Conservation (phyloP, 495 filamentous ascomycete genomes). For the Darksidea phi region DNA sequence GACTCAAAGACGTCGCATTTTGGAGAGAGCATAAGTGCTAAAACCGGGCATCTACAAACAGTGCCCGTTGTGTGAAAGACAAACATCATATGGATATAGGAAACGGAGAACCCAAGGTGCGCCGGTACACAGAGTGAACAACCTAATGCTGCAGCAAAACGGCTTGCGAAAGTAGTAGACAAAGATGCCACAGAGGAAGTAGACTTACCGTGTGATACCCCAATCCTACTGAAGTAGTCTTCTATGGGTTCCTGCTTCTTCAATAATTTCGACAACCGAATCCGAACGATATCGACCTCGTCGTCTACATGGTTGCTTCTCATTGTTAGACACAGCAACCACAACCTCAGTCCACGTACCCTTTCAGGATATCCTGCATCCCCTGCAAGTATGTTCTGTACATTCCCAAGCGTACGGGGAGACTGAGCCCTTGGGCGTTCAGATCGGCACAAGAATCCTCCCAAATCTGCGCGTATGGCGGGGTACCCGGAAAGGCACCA, state of each 20-base stretch:
- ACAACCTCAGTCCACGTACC: slow-evolving; percentile 16
- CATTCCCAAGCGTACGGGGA: slow-evolving; percentile 54
- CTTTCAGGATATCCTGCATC: slow-evolving; percentile 43
- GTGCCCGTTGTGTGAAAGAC: too few relatives aligned
- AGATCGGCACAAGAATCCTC: slow-evolving; percentile 52
- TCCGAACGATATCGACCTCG: slow-evolving; percentile 18
- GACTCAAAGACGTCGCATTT: too few relatives aligned
- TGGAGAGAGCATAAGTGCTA: too few relatives aligned
- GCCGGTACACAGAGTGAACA: too few relatives aligned
- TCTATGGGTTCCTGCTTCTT: slow-evolving; percentile 34
- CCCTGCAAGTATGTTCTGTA: slow-evolving; percentile 55
- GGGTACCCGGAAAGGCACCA: slow-evolving; percentile 40
- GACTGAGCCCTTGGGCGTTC: slow-evolving; percentile 50
- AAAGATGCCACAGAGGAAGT: neutral
- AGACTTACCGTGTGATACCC: slow-evolving; percentile 1
- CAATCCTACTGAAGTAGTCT: slow-evolving; percentile 25
- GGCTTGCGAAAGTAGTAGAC: too few relatives aligned
- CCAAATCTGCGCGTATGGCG: slow-evolving; percentile 55
- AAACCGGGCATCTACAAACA: too few relatives aligned
- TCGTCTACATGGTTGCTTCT: slow-evolving; percentile 14
- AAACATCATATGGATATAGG: too few relatives aligned
- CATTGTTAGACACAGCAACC: neutral
- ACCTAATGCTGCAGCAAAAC: too few relatives aligned
- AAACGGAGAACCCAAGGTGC: too few relatives aligned
- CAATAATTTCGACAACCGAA: slow-evolving; percentile 23